Conservation (phyloP, 192 early-diverging fungal genomes). For the Chytriomyces hyalinus region DNA sequence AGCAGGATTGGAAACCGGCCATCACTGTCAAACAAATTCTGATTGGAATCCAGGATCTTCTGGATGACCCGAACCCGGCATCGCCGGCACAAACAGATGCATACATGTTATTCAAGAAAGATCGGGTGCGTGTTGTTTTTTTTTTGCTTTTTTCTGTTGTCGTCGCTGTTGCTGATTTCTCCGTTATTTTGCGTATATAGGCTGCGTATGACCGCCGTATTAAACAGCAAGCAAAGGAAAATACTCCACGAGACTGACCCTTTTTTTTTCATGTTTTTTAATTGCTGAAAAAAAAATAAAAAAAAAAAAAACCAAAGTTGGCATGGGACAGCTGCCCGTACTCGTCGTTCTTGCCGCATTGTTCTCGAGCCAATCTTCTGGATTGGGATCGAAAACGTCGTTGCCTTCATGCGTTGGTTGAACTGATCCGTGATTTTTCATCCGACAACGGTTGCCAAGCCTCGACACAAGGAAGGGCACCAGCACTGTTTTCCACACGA, state of each 20-base stretch:
- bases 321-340: too few species aligned
- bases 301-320: too few species aligned
- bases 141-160: not conserved
- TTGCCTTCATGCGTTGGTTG: too few species aligned
- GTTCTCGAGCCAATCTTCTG: too few species aligned
- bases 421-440: too few species aligned
- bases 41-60: conserved; percentile 87
- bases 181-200: not conserved
- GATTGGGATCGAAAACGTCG: too few species aligned
- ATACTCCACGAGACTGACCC: conserved; percentile 18
- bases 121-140: conserved; percentile 35
- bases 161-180: not conserved
- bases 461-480: too few species aligned
- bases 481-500: too few species aligned
- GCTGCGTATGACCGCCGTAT: conserved; percentile 28
- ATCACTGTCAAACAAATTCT: conserved; percentile 98
- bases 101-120: conserved; percentile 76
- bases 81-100: conserved; percentile 88
- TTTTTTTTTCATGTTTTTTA: too few species aligned
- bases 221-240: conserved; percentile 30
- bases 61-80: conserved; percentile 89
- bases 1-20: conserved; percentile 77
- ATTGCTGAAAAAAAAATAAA: too few species aligned
- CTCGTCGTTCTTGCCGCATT: too few species aligned
- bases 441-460: too few species aligned